A percentile compares a stretch with the other conserved stretches of the same genome.
Evolutionary conservation across 352 stramenopile genomes (phyloP).

Genomic region (Pythium volutum): DNA sequence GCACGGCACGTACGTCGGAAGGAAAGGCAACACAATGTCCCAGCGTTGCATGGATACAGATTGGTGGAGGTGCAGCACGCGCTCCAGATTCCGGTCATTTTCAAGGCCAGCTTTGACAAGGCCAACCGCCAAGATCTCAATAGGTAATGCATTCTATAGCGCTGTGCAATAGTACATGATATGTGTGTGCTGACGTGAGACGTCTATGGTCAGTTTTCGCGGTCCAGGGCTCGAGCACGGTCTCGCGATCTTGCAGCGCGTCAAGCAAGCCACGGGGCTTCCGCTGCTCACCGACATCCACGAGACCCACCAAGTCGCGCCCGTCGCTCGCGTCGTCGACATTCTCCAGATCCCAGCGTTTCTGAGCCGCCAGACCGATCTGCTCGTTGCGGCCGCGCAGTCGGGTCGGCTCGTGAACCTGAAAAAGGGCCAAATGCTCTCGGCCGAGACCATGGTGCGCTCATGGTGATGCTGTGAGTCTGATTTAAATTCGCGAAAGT

Average conservation of each 20-base stretch:
- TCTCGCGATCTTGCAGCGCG: slow-evolving; percentile 67
- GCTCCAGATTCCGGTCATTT: slow-evolving; percentile 76
- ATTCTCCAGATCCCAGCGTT: slow-evolving; percentile 89
- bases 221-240: slow-evolving; percentile 68
- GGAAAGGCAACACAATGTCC: background rate
- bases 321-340: slow-evolving; percentile 68
- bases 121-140: slow-evolving; percentile 81
- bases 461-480: background rate
- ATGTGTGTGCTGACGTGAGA: background rate
- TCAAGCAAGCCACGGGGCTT: slow-evolving; percentile 68
- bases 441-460: slow-evolving; percentile 73
- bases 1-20: too few species aligned
- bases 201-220: slow-evolving; percentile 57
- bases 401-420: slow-evolving; percentile 82
- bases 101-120: slow-evolving; percentile 91
- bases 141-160: slow-evolving; percentile 24
- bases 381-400: slow-evolving; percentile 72
- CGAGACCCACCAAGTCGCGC: slow-evolving; percentile 74
- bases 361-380: slow-evolving; percentile 86
- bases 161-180: background rate
- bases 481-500: too few species aligned
- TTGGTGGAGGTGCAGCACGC: slow-evolving; percentile 48
- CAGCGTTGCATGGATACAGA: slow-evolving; percentile 23
- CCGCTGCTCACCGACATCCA: slow-evolving; percentile 85
- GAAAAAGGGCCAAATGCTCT: slow-evolving; percentile 89